Evolutionary conservation across 75 land plant species (phyloP).

Genomic region (Ceratopteris richardii): DNA sequence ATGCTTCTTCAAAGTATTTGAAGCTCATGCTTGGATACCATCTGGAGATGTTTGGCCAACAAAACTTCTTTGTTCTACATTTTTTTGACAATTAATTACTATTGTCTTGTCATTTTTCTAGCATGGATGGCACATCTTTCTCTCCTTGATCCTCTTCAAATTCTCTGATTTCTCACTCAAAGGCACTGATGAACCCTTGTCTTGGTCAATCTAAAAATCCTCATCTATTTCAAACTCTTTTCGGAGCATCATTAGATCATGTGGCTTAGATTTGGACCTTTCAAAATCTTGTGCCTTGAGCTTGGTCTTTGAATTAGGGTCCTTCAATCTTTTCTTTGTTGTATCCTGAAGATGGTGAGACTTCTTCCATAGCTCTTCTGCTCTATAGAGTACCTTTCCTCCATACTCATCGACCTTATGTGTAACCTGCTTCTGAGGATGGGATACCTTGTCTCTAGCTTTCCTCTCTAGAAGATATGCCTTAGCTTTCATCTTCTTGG

Average conservation of each 20-base stretch:
- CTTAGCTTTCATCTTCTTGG: not conserved
- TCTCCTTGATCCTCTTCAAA: slow-evolving; percentile 15
- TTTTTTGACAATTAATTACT: slow-evolving; percentile 47
- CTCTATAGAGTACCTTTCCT: too few relatives aligned
- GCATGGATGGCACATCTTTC: slow-evolving; percentile 78
- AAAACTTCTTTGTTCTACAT: slow-evolving; percentile 65
- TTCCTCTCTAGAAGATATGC: not conserved
- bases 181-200: not conserved
- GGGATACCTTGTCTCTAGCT: not conserved
- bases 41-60: slow-evolving; percentile 41
- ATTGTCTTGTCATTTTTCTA: slow-evolving; percentile 81
- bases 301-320: not conserved
- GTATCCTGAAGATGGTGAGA: too few relatives aligned
- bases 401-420: not conserved
- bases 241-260: too few relatives aligned
- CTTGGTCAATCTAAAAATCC: too few relatives aligned
- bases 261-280: not conserved
- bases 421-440: not conserved
- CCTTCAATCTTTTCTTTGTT: not conserved
- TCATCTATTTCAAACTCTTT: too few relatives aligned
- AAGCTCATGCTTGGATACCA: slow-evolving; percentile 48
- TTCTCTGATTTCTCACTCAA: not conserved
- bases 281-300: not conserved
- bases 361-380: too few relatives aligned
- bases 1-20: slow-evolving; percentile 26